phyloP scores from a whole-genome alignment of 345 rosid genomes.

The Linum lewisii region DNA sequence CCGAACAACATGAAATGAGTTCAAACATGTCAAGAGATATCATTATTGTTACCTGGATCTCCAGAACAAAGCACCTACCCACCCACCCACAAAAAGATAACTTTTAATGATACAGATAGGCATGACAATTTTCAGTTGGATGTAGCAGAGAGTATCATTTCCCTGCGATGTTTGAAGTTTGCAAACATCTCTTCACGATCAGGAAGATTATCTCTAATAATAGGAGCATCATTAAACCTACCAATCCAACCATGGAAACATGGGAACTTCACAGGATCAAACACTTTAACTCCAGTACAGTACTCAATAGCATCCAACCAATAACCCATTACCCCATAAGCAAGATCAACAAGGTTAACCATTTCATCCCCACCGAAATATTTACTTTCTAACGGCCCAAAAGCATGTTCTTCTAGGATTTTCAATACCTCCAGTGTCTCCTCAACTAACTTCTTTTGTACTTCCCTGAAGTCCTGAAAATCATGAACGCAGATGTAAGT shows the following conservation, averaged over 20 bases:
- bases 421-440: slow-evolving; percentile 1
- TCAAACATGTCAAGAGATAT: too few relatives aligned
- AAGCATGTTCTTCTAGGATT: slow-evolving; percentile 8
- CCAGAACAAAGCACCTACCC: not conserved
- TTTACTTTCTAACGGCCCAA: not conserved
- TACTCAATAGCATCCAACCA: slow-evolving; percentile 10
- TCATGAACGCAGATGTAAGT: not conserved
- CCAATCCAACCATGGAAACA: not conserved
- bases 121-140: not conserved
- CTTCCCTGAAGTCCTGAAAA: slow-evolving; percentile 6
- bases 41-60: too few relatives aligned
- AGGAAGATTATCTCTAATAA: slow-evolving; percentile 15
- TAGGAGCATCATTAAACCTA: slow-evolving; percentile 1
- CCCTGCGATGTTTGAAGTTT: not conserved
- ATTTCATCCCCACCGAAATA: slow-evolving; percentile 10
- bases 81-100: too few relatives aligned
- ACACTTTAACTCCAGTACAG: slow-evolving; percentile 1
- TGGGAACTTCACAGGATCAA: slow-evolving; percentile 14
- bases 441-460: slow-evolving; percentile 8
- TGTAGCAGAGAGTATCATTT: not conserved
- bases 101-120: not conserved
- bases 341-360: slow-evolving; percentile 5
- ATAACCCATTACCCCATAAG: slow-evolving; percentile 4
- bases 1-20: too few relatives aligned
- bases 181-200: not conserved